A percentile compares a stretch with the other conserved stretches of the same genome.
These are phyloP conservation scores for Boletus rufocinnamomeus DNA, from an alignment of 768 basidiomycete genomes.

Conservation along the genomic window DNA sequence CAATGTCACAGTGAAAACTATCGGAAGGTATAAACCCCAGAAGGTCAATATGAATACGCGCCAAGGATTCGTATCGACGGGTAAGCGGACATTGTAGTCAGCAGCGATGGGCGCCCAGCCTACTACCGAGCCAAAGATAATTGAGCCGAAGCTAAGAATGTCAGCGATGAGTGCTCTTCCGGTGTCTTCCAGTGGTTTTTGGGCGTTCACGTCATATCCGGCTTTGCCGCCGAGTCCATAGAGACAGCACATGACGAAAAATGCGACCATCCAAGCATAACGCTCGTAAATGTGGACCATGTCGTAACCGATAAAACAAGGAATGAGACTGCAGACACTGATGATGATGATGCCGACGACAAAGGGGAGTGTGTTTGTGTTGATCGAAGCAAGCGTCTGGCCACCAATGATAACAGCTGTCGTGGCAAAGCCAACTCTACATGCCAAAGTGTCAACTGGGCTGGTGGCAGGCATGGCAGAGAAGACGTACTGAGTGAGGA, in stretches of 20 bases:
- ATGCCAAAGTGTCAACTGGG: too few relatives aligned
- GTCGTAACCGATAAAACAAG: constrained; percentile 50
- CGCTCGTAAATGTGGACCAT: constrained; percentile 52
- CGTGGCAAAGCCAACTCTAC: constrained; percentile 49
- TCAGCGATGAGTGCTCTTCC: constrained; percentile 48
- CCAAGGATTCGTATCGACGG: constrained; percentile 41
- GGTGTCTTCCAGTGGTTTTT: constrained; percentile 43
- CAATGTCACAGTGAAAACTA: constrained; percentile 35
- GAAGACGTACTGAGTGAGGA: too few relatives aligned
- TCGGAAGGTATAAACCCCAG: constrained; percentile 52
- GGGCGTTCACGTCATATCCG: constrained; percentile 47
- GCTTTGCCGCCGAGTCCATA: constrained; percentile 50
- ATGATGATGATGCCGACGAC: constrained; percentile 52
- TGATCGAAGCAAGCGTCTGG: constrained; percentile 50
- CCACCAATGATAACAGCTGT: constrained; percentile 57
- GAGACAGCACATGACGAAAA: constrained; percentile 51
- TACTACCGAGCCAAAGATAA: constrained; percentile 49
- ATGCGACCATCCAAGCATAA: constrained; percentile 53
- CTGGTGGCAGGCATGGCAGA: too few relatives aligned
- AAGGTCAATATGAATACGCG: constrained; percentile 53
- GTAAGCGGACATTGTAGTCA: constrained; percentile 55
- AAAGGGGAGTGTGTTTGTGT: constrained; percentile 45
- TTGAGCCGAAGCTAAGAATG: constrained; percentile 52
- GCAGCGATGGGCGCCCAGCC: constrained; percentile 57
- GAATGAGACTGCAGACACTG: constrained; percentile 42